Evolutionary conservation across 345 rosid species (phyloP).

Genomic region (Carallia pectinifolia): DNA sequence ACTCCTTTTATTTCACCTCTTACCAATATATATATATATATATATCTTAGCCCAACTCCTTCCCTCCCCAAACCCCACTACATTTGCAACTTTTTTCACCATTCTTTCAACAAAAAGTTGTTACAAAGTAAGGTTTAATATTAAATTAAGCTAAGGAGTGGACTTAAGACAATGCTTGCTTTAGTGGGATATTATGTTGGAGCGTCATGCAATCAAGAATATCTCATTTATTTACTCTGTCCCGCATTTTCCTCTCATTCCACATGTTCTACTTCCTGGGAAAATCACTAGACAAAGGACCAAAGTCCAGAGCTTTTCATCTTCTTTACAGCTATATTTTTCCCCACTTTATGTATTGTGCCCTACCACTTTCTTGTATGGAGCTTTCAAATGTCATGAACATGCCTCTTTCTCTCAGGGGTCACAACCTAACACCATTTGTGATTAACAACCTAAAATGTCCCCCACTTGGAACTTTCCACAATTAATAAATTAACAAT

Average conservation of each 20-base stretch:
- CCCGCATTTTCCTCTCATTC: conserved; percentile 20
- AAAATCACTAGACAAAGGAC: conserved; percentile 2
- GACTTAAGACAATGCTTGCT: conserved; percentile 22
- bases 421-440: background rate
- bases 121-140: no score
- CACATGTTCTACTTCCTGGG: conserved; percentile 17
- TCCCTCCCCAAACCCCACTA: no score
- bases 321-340: conserved; percentile 4
- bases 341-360: background rate
- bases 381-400: conserved; percentile 25
- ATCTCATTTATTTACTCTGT: background rate
- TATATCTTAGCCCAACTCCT: no score
- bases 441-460: background rate
- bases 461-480: background rate
- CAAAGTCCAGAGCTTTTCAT: conserved; percentile 17
- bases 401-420: conserved; percentile 10
- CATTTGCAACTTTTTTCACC: no score
- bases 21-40: no score
- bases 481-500: background rate
- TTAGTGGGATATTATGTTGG: conserved; percentile 15
- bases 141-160: conserved; percentile 7
- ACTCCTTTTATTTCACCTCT: no score
- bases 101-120: no score
- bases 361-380: conserved; percentile 19
- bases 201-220: conserved; percentile 4